A percentile compares a stretch with the other conserved stretches of the same genome.
Conservation (phyloP, 1,284 basidiomycete species). For the Phellinidium pouzarii region DNA sequence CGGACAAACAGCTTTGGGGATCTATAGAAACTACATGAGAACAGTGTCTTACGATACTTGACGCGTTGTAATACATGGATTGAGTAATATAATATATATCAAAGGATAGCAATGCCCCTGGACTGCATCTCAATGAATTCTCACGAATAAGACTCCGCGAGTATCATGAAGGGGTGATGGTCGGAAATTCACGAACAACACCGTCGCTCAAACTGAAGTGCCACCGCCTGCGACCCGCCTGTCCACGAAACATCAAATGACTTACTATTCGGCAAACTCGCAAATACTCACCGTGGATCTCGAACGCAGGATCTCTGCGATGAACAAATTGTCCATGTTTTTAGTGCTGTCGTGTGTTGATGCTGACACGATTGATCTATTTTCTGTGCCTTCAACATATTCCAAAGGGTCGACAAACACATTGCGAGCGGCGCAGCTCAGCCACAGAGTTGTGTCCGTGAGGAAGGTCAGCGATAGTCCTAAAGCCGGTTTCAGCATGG, state of each 20-base stretch:
- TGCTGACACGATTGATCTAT: background rate
- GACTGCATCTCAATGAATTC: no score
- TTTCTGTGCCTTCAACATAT: background rate
- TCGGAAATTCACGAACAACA: constrained; percentile 5
- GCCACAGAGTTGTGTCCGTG: constrained; percentile 67
- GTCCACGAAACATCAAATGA: background rate
- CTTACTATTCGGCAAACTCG: no score
- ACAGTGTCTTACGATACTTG: background rate
- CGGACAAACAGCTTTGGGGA: constrained; percentile 13
- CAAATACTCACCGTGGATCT: constrained; percentile 7
- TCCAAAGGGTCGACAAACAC: background rate
- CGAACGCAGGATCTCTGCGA: constrained; percentile 13
- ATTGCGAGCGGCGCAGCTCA: constrained; percentile 29
- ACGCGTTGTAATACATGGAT: background rate
- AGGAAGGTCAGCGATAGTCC: constrained; percentile 69
- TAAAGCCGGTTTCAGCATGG: constrained; percentile 56
- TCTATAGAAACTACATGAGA: constrained; percentile 4
- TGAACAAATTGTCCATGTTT: constrained; percentile 3
- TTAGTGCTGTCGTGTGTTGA: background rate
- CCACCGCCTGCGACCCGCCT: constrained; percentile 11
- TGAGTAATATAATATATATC: background rate
- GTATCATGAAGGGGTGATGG: background rate
- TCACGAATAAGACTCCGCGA: background rate
- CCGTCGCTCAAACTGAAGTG: constrained; percentile 8
- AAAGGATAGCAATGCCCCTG: no score